These are phyloP conservation scores for Eutrema salsugineum DNA, from an alignment of 441 rosid species.

Conservation along the genomic window DNA sequence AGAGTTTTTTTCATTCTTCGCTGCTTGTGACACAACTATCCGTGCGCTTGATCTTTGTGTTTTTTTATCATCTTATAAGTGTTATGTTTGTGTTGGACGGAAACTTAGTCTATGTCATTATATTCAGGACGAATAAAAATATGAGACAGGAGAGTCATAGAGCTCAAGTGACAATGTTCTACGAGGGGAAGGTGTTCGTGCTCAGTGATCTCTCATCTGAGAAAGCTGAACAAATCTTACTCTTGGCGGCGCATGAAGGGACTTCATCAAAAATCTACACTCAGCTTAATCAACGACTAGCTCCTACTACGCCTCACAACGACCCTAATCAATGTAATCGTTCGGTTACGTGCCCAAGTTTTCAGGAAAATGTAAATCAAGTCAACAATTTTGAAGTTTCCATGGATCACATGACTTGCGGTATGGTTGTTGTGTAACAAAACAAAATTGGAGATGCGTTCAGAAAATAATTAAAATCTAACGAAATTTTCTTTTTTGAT, in stretches of 20 bases:
- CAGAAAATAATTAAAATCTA: background rate
- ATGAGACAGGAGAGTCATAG: constrained; percentile 26
- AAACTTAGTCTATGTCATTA: background rate
- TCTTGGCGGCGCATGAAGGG: constrained; percentile 41
- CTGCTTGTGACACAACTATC: background rate
- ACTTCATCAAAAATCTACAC: constrained; percentile 17
- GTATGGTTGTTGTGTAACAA: background rate
- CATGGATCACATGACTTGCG: constrained; percentile 19
- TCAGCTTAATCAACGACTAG: background rate
- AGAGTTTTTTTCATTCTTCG: background rate
- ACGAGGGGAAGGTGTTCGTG: constrained; percentile 56
- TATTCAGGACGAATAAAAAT: constrained; percentile 18
- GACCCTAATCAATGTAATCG: background rate
- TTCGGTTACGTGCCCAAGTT: background rate
- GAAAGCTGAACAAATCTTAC: constrained; percentile 65
- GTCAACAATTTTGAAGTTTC: constrained; percentile 14
- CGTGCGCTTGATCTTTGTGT: background rate
- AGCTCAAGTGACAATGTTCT: constrained; percentile 62
- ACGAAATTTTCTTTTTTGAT: background rate
- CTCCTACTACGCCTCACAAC: background rate
- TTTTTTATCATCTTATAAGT: background rate
- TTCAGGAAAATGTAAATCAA: background rate
- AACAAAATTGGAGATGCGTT: background rate
- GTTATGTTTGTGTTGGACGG: background rate
- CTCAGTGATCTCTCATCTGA: constrained; percentile 55